Conservation (phyloP, 2,329 filamentous ascomycete species). For the Dactylonectria estremocensis region DNA sequence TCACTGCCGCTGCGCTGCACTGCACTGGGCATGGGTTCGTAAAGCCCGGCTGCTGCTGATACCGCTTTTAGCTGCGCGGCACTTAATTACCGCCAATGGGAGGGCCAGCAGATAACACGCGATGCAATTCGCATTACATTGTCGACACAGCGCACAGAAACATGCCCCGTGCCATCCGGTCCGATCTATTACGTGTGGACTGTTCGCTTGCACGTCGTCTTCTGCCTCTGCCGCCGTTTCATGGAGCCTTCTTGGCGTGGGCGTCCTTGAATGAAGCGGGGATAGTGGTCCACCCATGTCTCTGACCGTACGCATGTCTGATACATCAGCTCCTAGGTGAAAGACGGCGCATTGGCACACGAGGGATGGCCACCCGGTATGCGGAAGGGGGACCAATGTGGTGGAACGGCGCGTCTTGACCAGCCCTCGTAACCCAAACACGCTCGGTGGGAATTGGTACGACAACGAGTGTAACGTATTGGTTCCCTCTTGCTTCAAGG, state of each 20-base stretch:
- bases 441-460: neutral
- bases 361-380: neutral
- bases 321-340: neutral
- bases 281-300: neutral
- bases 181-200: neutral
- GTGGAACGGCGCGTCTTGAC: neutral
- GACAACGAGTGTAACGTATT: neutral
- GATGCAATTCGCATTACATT: conserved; percentile 5
- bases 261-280: neutral
- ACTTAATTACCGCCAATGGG: conserved; percentile 40
- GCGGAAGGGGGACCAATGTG: neutral
- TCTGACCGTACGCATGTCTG: neutral
- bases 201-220: neutral
- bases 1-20: conserved; percentile 1
- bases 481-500: neutral
- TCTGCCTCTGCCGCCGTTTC: neutral
- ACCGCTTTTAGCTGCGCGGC: neutral
- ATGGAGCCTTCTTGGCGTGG: neutral
- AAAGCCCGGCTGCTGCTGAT: neutral
- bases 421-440: neutral
- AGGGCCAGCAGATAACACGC: conserved; percentile 39
- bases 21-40: conserved; percentile 11
- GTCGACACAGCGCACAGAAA: neutral
- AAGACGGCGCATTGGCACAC: neutral
- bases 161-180: neutral